These are phyloP conservation scores for Tetraselmis striata DNA, from an alignment of 139 green algal species.

Conservation along the genomic window DNA sequence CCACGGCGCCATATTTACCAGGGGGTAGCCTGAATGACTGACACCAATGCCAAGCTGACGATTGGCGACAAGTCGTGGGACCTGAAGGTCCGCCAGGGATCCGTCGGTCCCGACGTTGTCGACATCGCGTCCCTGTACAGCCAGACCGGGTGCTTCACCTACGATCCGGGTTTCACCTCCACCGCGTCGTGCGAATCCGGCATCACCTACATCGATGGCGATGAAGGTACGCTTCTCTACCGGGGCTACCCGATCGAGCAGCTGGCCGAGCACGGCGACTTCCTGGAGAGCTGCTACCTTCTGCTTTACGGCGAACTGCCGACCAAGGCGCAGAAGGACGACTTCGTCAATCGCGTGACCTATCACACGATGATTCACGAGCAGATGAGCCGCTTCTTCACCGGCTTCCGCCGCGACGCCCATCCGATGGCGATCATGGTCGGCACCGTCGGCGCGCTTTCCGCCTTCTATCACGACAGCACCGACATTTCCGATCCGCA, in stretches of 20 bases:
- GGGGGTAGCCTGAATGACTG: too few species aligned
- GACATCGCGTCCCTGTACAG: background rate
- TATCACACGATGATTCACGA: slow-evolving; percentile 57
- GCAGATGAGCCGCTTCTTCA: slow-evolving; percentile 45
- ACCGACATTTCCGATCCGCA: slow-evolving; percentile 32
- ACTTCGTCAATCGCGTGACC: slow-evolving; percentile 44
- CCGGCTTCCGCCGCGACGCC: slow-evolving; percentile 59
- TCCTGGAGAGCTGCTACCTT: slow-evolving; percentile 51
- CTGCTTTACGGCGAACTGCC: slow-evolving; percentile 64
- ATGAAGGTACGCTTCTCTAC: slow-evolving; percentile 58
- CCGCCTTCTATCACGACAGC: slow-evolving; percentile 52
- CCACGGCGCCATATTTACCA: too few species aligned
- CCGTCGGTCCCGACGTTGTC: background rate
- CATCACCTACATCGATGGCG: slow-evolving; percentile 72
- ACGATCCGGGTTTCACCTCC: slow-evolving; percentile 62
- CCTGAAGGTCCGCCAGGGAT: too few species aligned
- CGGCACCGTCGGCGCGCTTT: slow-evolving; percentile 53
- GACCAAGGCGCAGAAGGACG: slow-evolving; percentile 23
- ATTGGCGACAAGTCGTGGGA: too few species aligned
- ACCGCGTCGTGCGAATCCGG: slow-evolving; percentile 53
- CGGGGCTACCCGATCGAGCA: slow-evolving; percentile 57
- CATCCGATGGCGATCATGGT: slow-evolving; percentile 72
- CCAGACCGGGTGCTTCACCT: slow-evolving; percentile 59
- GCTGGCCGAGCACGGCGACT: slow-evolving; percentile 50
- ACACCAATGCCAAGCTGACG: too few species aligned